Evolutionary conservation across 2,329 filamentous ascomycete species (phyloP), one percentile per base, ranked within the genome.

Genomic region (Microsporum ferrugineum): DNA sequence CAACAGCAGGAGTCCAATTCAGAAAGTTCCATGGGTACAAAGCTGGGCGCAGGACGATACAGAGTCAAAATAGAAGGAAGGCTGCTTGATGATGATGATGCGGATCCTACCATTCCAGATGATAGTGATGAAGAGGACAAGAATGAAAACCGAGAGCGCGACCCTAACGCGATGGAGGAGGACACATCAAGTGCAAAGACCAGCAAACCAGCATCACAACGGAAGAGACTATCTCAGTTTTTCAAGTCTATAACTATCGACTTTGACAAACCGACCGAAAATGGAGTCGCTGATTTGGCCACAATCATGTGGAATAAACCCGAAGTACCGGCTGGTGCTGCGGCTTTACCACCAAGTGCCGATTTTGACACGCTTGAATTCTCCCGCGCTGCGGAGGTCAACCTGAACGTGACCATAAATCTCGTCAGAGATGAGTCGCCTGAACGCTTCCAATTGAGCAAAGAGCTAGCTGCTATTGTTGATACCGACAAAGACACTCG

Each of bases 361-460:
- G 89, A 95, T 69, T 96, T 97, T 69, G 94, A 96, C 75, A 88
- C 88, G 71, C 78, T 99, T 51, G 88, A 91, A 49, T 97, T 99
- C 72, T 90, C 95, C 78, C 84, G 94, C 60, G 89, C 88, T 68
- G 88, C 90, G 38, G 94, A 99, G 71, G 91, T 96, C 72, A 96
- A 95, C 68, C 80, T 88, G 67, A 96, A 96, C 71, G 85, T 96
- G 66, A 91, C 85, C 8, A 88, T 99, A 76, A 95, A 91, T 69
- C 81, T 99, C 38, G 82, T 84, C 65, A 83, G 90, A 12, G 88
- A 95, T 69, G 91, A 97, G 71, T 84, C 85, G 12, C 91, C 89
- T 0, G 92, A 97, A 72, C 83, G 91, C 61, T 96, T 88, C 71
- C 84, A 84, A 67, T 77, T 97, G 31, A 94, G 86, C 73, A 84